These are phyloP conservation scores for Colletotrichum lupini DNA, from an alignment of 2,329 filamentous ascomycete species.

Conservation along the genomic window DNA sequence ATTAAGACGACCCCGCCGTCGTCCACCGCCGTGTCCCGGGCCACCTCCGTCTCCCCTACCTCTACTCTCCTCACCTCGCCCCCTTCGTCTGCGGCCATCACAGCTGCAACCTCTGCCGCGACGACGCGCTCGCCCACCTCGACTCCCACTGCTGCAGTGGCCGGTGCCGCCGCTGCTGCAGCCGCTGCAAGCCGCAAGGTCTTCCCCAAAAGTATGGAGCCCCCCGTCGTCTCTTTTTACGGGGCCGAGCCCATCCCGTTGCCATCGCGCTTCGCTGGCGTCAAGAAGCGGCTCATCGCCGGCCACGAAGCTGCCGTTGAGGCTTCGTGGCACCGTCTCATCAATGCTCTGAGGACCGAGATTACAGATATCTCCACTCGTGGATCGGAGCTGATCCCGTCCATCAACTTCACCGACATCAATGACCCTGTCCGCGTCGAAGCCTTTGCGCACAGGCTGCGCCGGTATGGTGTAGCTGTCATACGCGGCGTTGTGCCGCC, in stretches of 20 bases:
- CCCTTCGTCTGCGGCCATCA: constrained; percentile 9
- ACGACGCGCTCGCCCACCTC: constrained; percentile 27
- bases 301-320: constrained; percentile 51
- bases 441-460: constrained; percentile 43
- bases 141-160: constrained; percentile 1
- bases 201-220: constrained; percentile 36
- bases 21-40: constrained; percentile 22
- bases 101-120: constrained; percentile 6
- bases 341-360: constrained; percentile 49
- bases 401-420: constrained; percentile 53
- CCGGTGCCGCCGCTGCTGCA: neutral
- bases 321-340: constrained; percentile 53
- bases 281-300: constrained; percentile 52
- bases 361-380: constrained; percentile 48
- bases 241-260: constrained; percentile 58
- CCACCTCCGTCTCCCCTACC: constrained; percentile 30
- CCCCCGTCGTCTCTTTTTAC: constrained; percentile 66
- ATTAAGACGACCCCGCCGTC: constrained; percentile 36
- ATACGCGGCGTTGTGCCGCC: constrained; percentile 46
- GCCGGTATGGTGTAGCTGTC: constrained; percentile 45
- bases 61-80: constrained; percentile 11
- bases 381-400: constrained; percentile 52
- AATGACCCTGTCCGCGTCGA: constrained; percentile 39
- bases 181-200: constrained; percentile 32
- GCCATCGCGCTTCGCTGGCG: constrained; percentile 51